Conservation (phyloP, 2,329 filamentous ascomycete species). For the Ramularia endophylla region DNA sequence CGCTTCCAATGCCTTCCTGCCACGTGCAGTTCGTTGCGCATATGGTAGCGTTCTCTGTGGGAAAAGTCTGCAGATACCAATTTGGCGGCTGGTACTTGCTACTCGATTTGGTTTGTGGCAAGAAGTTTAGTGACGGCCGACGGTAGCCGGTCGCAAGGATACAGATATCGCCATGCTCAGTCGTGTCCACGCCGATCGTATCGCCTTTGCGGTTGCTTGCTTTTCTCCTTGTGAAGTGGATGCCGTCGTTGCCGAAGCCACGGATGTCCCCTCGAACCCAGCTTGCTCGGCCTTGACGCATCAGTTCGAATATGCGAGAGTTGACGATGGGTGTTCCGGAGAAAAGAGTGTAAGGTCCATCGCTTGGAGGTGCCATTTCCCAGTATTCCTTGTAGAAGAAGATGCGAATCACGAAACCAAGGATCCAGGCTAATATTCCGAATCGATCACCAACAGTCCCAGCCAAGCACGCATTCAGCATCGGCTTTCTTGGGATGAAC, state of each 20-base stretch:
- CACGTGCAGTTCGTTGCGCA: slow-evolving; percentile 82
- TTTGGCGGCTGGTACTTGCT: slow-evolving; percentile 72
- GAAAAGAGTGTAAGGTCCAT: slow-evolving; percentile 60
- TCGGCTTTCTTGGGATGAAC: slow-evolving; percentile 58
- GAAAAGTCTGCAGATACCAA: slow-evolving; percentile 85
- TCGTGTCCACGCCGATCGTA: slow-evolving; percentile 29
- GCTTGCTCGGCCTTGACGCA: slow-evolving; percentile 67
- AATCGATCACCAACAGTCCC: slow-evolving; percentile 67
- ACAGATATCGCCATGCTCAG: slow-evolving; percentile 68
- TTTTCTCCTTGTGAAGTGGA: slow-evolving; percentile 64
- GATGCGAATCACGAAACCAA: slow-evolving; percentile 65
- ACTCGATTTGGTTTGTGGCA: slow-evolving; percentile 65
- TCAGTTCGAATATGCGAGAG: slow-evolving; percentile 33
- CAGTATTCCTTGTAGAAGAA: slow-evolving; percentile 79
- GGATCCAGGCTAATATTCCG: slow-evolving; percentile 72
- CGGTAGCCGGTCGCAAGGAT: slow-evolving; percentile 80
- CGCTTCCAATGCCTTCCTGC: slow-evolving; percentile 70
- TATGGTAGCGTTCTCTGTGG: slow-evolving; percentile 64
- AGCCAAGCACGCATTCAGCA: slow-evolving; percentile 66
- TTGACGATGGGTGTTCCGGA: slow-evolving; percentile 58
- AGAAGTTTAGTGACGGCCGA: slow-evolving; percentile 64
- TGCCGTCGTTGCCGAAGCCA: slow-evolving; percentile 55
- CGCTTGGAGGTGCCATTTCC: slow-evolving; percentile 59
- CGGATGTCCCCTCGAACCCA: slow-evolving; percentile 79
- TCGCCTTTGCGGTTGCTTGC: slow-evolving; percentile 2